Conservation (phyloP, 495 filamentous ascomycete genomes). For the Neurospora sp. region DNA sequence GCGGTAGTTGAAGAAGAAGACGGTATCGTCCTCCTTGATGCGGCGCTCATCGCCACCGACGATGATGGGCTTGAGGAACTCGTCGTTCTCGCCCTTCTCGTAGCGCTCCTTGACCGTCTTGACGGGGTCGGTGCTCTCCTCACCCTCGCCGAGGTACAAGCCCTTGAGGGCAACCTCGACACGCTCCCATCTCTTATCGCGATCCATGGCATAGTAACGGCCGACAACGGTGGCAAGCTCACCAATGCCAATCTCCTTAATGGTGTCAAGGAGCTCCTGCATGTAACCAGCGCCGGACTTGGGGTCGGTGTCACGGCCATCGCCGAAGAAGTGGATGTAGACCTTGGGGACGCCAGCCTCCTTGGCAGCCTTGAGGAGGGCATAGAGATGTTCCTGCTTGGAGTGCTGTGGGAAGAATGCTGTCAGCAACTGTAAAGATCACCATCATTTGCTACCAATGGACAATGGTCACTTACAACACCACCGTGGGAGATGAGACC, state of each 20-base stretch:
- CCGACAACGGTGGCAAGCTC: slow-evolving; percentile 90
- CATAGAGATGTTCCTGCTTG: slow-evolving; percentile 86
- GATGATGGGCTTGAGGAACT: slow-evolving; percentile 98
- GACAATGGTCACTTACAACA: slow-evolving; percentile 46
- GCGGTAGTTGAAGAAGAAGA: slow-evolving; percentile 99
- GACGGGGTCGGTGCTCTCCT: slow-evolving; percentile 72
- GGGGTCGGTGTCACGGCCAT: slow-evolving; percentile 94
- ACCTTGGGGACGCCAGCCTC: slow-evolving; percentile 77
- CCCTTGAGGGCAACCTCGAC: slow-evolving; percentile 84
- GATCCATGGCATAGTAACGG: slow-evolving; percentile 98
- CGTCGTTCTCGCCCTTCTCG: slow-evolving; percentile 77
- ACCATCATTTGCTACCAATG: background rate
- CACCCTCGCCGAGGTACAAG: slow-evolving; percentile 74
- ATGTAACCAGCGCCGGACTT: slow-evolving; percentile 82
- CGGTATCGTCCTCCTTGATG: slow-evolving; percentile 81
- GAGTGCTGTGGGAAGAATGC: slow-evolving; percentile 47
- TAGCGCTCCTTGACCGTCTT: slow-evolving; percentile 82
- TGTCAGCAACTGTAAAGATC: slow-evolving; percentile 6
- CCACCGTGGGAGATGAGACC: slow-evolving; percentile 90
- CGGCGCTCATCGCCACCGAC: slow-evolving; percentile 74
- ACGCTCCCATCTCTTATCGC: slow-evolving; percentile 97
- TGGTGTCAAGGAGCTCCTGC: slow-evolving; percentile 66
- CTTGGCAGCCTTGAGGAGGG: slow-evolving; percentile 79
- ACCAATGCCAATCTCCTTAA: slow-evolving; percentile 74
- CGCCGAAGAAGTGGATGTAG: slow-evolving; percentile 97